Percentiles rank a stretch among this genome's conserved stretches.
phyloP scores from a whole-genome alignment of 2,329 filamentous ascomycete species.

The Alternaria gaisen region DNA sequence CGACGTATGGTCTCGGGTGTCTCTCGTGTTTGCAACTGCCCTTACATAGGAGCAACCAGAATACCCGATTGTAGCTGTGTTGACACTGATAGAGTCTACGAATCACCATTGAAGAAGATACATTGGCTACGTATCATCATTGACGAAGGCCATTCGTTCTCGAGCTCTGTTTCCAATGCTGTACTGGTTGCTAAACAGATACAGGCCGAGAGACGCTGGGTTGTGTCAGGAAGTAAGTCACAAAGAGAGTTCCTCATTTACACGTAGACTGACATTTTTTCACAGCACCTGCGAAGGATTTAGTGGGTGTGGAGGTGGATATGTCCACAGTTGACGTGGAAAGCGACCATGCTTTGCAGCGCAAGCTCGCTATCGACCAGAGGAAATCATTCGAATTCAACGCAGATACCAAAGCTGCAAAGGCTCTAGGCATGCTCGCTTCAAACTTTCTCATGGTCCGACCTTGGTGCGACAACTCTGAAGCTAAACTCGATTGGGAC shows the following conservation, averaged over 20 bases:
- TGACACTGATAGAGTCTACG: slow-evolving; percentile 54
- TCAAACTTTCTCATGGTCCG: slow-evolving; percentile 76
- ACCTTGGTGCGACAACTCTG: slow-evolving; percentile 76
- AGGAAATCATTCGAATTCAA: slow-evolving; percentile 51
- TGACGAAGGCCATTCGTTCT: slow-evolving; percentile 89
- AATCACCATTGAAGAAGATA: slow-evolving; percentile 72
- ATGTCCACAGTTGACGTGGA: slow-evolving; percentile 50
- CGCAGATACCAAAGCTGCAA: slow-evolving; percentile 57
- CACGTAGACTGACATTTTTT: slow-evolving; percentile 1
- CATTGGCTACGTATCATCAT: slow-evolving; percentile 91
- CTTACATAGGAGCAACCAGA: slow-evolving; percentile 57
- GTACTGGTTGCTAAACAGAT: slow-evolving; percentile 64
- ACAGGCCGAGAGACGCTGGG: slow-evolving; percentile 77
- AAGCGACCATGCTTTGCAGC: slow-evolving; percentile 33
- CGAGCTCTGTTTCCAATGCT: slow-evolving; percentile 70
- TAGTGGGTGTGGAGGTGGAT: slow-evolving; percentile 77
- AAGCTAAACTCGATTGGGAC: slow-evolving; percentile 74
- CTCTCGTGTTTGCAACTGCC: slow-evolving; percentile 42
- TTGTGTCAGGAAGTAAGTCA: slow-evolving; percentile 76
- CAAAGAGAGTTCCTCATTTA: not conserved
- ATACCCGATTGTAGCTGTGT: slow-evolving; percentile 57
- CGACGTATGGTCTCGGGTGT: slow-evolving; percentile 44
- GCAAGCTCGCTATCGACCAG: slow-evolving; percentile 49
- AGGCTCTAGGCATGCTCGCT: slow-evolving; percentile 70
- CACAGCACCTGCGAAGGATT: slow-evolving; percentile 75